Conservation (phyloP, 176 grass and related monocot genomes). For the Juncus inflexus region DNA sequence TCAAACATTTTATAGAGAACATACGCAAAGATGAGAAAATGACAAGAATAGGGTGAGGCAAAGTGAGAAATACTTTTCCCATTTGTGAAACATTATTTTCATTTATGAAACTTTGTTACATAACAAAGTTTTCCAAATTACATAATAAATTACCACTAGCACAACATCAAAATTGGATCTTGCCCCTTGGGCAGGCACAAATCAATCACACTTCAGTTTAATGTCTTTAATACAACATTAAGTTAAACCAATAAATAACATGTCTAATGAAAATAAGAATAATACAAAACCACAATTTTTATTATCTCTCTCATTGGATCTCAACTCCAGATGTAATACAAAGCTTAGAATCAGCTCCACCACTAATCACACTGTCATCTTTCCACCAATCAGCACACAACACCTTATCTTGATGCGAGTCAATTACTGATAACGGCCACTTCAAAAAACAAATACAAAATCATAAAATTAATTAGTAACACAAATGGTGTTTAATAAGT, state of each 20-base stretch:
- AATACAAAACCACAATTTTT: conserved; percentile 5
- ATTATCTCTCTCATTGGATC: conserved; percentile 37
- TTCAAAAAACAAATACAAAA: conserved; percentile 32
- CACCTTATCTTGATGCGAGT: conserved; percentile 85
- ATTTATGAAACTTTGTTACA: too few species aligned
- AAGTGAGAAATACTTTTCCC: too few species aligned
- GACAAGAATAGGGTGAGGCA: too few species aligned
- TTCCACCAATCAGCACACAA: conserved; percentile 95
- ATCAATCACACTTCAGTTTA: too few species aligned
- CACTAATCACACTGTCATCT: conserved; percentile 64
- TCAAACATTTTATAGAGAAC: too few species aligned
- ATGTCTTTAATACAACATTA: background rate
- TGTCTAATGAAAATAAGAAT: background rate
- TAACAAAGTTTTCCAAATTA: too few species aligned
- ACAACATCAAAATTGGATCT: too few species aligned
- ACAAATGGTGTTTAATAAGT: background rate
- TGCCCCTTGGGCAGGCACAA: too few species aligned
- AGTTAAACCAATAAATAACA: background rate
- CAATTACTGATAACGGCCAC: conserved; percentile 80
- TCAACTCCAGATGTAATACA: conserved; percentile 63
- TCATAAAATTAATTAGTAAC: background rate
- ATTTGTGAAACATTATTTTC: too few species aligned
- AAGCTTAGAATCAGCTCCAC: conserved; percentile 93
- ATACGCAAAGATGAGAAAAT: too few species aligned
- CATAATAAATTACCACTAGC: too few species aligned